A percentile compares a stretch with the other conserved stretches of the same genome.
Conservation (phyloP, 2,329 filamentous ascomycete genomes). For the Lasiodiplodia gonubiensis region DNA sequence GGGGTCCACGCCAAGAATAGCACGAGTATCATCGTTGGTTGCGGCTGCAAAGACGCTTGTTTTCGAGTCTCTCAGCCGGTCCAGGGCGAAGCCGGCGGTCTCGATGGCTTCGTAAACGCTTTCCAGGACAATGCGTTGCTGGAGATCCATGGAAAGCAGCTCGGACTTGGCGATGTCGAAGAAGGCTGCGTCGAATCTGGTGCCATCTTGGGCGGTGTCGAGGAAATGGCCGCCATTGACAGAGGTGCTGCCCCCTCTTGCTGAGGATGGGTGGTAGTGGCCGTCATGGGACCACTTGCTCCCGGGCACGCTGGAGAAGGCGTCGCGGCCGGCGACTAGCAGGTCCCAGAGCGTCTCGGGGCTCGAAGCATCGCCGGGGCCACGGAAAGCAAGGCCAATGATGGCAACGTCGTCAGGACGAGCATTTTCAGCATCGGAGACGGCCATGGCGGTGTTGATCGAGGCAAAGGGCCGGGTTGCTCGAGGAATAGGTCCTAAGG, state of each 20-base stretch:
- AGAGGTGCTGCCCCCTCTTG: conserved; percentile 4
- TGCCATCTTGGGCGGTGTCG: conserved; percentile 28
- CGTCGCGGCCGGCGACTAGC: conserved; percentile 10
- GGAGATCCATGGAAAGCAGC: conserved; percentile 37
- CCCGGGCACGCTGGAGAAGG: conserved; percentile 32
- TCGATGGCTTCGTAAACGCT: conserved; percentile 49
- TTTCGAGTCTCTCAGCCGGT: conserved; percentile 28
- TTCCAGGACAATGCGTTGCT: conserved; percentile 38
- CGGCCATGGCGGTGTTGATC: conserved; percentile 18
- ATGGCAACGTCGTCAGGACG: conserved; percentile 29
- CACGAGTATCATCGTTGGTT: conserved; percentile 29
- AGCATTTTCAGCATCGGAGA: conserved; percentile 26
- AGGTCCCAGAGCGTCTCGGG: conserved; percentile 44
- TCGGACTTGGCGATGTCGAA: conserved; percentile 34
- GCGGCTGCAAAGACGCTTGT: conserved; percentile 32
- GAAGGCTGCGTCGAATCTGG: conserved; percentile 32
- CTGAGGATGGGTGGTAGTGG: conserved; percentile 36
- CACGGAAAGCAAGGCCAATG: conserved; percentile 31
- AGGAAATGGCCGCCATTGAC: conserved; percentile 30
- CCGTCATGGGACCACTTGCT: conserved; percentile 42
- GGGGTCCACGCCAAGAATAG: conserved; percentile 27
- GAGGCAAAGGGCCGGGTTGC: background rate
- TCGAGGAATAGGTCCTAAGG: conserved; percentile 14
- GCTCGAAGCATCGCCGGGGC: conserved; percentile 37
- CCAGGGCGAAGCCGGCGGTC: conserved; percentile 38